These are phyloP conservation scores for Fraxinus sp. DNA, from an alignment of 305 asterid species.

Conservation along the genomic window DNA sequence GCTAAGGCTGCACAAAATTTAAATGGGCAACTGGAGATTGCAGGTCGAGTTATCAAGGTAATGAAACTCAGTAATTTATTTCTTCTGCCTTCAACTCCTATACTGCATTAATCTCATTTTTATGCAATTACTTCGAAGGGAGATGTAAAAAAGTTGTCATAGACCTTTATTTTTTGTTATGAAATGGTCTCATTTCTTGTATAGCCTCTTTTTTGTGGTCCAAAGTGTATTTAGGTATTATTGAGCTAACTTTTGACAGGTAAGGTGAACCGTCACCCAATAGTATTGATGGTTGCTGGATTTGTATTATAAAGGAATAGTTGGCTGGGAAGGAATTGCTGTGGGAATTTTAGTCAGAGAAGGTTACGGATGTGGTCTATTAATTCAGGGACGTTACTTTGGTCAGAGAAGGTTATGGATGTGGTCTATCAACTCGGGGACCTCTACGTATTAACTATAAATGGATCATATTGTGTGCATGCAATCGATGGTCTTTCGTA, in stretches of 20 bases:
- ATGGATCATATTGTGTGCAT: not conserved
- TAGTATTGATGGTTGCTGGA: not conserved
- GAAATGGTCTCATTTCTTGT: not conserved
- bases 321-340: not conserved
- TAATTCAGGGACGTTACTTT: not conserved
- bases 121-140: not conserved
- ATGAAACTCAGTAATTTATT: conserved; percentile 8
- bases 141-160: conserved; percentile 15
- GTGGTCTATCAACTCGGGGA: not conserved
- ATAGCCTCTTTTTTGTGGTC: not conserved
- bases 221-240: not conserved
- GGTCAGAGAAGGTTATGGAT: too few species aligned
- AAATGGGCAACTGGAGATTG: conserved; percentile 70
- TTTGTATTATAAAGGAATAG: conserved; percentile 4
- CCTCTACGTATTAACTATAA: not conserved
- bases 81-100: not conserved
- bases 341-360: not conserved
- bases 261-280: not conserved
- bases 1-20: conserved; percentile 70
- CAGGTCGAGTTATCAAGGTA: conserved; percentile 70
- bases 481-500: not conserved
- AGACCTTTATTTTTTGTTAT: conserved; percentile 12
- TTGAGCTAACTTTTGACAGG: not conserved
- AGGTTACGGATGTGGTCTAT: not conserved
- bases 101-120: not conserved